Percentiles rank a stretch among this genome's conserved stretches.
These are phyloP conservation scores for Neurospora sp. DNA, from an alignment of 495 filamentous ascomycete genomes.

Conservation along the genomic window DNA sequence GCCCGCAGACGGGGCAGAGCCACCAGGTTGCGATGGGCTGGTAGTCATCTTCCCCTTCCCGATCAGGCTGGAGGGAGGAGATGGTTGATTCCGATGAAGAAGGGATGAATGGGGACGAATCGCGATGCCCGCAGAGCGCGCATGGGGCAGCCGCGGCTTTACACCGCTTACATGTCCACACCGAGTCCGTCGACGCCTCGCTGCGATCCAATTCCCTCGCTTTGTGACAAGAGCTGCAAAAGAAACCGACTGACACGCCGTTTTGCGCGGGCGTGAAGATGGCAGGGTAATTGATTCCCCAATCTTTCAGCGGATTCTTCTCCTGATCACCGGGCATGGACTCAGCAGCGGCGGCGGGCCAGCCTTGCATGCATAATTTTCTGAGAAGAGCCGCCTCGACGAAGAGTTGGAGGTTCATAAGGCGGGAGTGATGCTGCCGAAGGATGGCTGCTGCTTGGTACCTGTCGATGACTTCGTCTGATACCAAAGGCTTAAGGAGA, in stretches of 20 bases:
- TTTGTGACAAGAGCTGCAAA: constrained; percentile 43
- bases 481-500: constrained; percentile 40
- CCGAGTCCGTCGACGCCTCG: constrained; percentile 15
- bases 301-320: constrained; percentile 17
- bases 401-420: constrained; percentile 54
- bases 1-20: constrained; percentile 65
- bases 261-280: constrained; percentile 49
- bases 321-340: neutral
- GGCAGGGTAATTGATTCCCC: constrained; percentile 43
- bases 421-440: constrained; percentile 53
- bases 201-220: constrained; percentile 40
- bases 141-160: constrained; percentile 33
- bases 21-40: constrained; percentile 43
- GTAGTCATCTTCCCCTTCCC: neutral
- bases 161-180: constrained; percentile 42
- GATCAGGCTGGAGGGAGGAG: neutral
- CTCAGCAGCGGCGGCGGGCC: constrained; percentile 23
- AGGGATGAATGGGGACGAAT: constrained; percentile 15
- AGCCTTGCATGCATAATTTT: constrained; percentile 48
- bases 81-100: neutral
- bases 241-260: constrained; percentile 33
- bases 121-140: constrained; percentile 33
- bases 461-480: constrained; percentile 35
- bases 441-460: constrained; percentile 45
- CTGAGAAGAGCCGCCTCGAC: constrained; percentile 59